Evolutionary conservation across 1,139 yeast genomes (phyloP).

Genomic region (Geotrichum carabidarum): DNA sequence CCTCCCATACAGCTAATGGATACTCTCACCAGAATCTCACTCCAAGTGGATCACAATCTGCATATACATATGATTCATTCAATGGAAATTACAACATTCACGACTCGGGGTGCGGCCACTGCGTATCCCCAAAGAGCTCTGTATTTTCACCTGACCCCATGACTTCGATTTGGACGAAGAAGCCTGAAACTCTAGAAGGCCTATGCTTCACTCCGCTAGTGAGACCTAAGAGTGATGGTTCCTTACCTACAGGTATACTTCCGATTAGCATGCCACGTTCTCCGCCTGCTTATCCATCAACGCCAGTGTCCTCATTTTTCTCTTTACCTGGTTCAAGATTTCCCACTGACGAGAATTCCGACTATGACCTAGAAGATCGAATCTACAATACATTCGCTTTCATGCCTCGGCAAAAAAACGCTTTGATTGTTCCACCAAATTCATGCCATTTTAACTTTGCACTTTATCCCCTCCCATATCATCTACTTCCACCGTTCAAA

Average conservation of each 20-base stretch:
- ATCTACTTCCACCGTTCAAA: constrained; percentile 26
- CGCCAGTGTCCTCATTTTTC: not conserved
- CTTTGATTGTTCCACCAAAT: constrained; percentile 27
- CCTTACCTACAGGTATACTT: too few relatives aligned
- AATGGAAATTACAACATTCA: constrained; percentile 6
- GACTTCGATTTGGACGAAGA: not conserved
- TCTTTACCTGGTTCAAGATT: not conserved
- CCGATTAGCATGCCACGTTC: not conserved
- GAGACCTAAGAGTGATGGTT: too few relatives aligned
- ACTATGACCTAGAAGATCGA: constrained; percentile 8
- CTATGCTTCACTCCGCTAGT: too few relatives aligned
- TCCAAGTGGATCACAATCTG: too few relatives aligned
- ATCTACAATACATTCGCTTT: constrained; percentile 25
- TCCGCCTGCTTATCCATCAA: not conserved
- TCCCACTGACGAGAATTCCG: not conserved
- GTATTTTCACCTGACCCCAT: not conserved
- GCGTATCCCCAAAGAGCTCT: constrained; percentile 2
- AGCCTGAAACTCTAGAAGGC: too few relatives aligned
- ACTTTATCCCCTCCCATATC: constrained; percentile 29
- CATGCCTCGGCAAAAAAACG: constrained; percentile 11
- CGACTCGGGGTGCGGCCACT: not conserved
- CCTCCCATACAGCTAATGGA: not conserved
- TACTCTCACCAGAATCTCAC: too few relatives aligned
- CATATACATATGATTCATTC: not conserved
- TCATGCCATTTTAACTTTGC: constrained; percentile 27